Percentiles rank a stretch among this genome's conserved stretches.
Conservation (phyloP, 208 protist species). For the Trypanosoma platydactyli region DNA sequence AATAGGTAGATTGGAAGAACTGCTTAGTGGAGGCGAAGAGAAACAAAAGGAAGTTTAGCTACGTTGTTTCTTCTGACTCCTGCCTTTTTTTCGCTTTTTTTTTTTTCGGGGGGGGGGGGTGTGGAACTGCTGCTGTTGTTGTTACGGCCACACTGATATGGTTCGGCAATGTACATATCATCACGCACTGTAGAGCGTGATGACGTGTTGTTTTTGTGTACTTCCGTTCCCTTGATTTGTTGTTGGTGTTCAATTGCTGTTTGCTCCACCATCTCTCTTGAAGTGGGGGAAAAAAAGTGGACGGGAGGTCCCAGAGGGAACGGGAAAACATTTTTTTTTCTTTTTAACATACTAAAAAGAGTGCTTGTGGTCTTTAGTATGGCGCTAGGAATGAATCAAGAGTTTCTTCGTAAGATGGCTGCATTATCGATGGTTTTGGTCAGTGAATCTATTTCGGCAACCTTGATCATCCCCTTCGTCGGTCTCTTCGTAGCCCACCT, state of each 20-base stretch:
- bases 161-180: no score
- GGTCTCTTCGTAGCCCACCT: constrained; percentile 51
- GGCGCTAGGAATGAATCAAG: constrained; percentile 1
- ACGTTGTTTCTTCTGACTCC: not conserved
- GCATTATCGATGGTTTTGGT: constrained; percentile 45
- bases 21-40: not conserved
- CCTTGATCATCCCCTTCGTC: constrained; percentile 53
- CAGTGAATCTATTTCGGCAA: constrained; percentile 51
- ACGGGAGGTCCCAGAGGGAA: not conserved
- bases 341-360: not conserved
- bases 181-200: no score
- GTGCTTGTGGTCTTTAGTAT: no score
- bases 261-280: not conserved
- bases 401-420: constrained; percentile 10
- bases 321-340: not conserved
- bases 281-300: not conserved
- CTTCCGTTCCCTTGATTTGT: not conserved
- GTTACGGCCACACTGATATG: not conserved
- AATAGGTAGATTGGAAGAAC: constrained; percentile 15
- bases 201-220: not conserved
- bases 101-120: no score
- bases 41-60: not conserved
- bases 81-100: not conserved
- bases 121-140: not conserved
- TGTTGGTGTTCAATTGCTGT: not conserved